Base-by-base conservation (phyloP, 257 asterid species). In the Anisodus tanguticus region DNA sequence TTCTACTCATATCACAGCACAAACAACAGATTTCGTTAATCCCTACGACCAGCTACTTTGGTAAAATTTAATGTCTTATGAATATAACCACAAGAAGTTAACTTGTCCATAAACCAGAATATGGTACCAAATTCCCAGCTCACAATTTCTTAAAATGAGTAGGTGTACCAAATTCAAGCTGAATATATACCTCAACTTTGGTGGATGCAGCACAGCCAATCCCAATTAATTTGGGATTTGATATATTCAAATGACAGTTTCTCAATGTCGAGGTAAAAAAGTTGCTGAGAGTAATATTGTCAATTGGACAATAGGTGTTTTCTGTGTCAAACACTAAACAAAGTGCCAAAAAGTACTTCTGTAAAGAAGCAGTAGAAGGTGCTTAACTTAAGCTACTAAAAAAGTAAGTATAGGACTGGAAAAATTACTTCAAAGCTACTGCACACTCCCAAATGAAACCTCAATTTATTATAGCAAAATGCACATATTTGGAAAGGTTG, bases 221-320 rank as follows among this genome's bases (percentile, higher is more conserved):
- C 81, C 60, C 47, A 76, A 76, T 12, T 49, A 51, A 76, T 76
- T 51, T 39, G 4, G 81, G 17, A 70, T 70, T 70, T 70, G 57
- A 22, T 43, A 8, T n/a, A 70, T 70, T 70, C 79, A 70, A 70
- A 68, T 39, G 77, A 37, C 22, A 51, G n/a, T 16, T 76, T 26
- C 43, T 9, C 47, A 26, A 51, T 51, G 45, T 51, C 81, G 26
- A 2, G 45, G 45, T 26, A 51, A 76, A 12, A 11, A 51, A 5
- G 62, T 74, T 51, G 59, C 1, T 6, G 4, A 22, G 81, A 74
- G 19, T 49, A 22, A 22, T 49, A 74, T 7, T 22, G 31, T 22
- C 81, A 74, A 51, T 51, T 51, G 11, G 26, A 76, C 55, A 17
- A 26, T 1, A 22, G 47, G 13, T 6, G 16, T 26, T 76, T 11